A percentile compares a stretch with the other conserved stretches of the same genome.
Evolutionary conservation across 768 basidiomycete genomes (phyloP).

Genomic region (Xanthoconium purpureum): DNA sequence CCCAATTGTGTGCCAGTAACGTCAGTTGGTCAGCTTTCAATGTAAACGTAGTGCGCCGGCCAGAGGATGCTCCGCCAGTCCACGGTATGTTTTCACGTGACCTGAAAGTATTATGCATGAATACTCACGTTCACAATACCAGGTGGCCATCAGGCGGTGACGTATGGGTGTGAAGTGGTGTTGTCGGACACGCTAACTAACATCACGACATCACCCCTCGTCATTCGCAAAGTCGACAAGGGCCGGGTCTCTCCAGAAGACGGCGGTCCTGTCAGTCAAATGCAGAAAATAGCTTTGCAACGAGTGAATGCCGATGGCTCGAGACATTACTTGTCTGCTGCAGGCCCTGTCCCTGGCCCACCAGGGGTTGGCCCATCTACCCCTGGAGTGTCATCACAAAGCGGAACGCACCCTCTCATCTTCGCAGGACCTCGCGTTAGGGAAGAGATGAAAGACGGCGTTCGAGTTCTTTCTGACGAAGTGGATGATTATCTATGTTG

Average conservation of each 20-base stretch:
- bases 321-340: conserved; percentile 85
- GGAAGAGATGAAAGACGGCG: conserved; percentile 79
- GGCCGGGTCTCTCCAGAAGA: conserved; percentile 83
- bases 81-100: conserved; percentile 63
- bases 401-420: conserved; percentile 76
- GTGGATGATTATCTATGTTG: conserved; percentile 95
- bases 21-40: conserved; percentile 93
- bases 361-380: conserved; percentile 68
- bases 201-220: conserved; percentile 78
- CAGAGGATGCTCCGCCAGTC: conserved; percentile 58
- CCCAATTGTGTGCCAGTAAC: conserved; percentile 83
- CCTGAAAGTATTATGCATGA: conserved; percentile 34
- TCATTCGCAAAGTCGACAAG: conserved; percentile 92
- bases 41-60: conserved; percentile 81
- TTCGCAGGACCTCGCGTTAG: conserved; percentile 79
- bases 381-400: conserved; percentile 70
- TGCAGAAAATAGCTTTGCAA: conserved; percentile 94
- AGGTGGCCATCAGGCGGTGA: conserved; percentile 79
- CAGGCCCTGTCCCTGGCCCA: conserved; percentile 79
- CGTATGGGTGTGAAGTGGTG: conserved; percentile 87
- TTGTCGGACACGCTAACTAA: conserved; percentile 84
- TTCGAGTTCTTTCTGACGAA: conserved; percentile 74
- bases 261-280: conserved; percentile 90
- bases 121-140: conserved; percentile 40
- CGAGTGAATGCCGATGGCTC: conserved; percentile 78